Base-by-base conservation (phyloP, 1,284 basidiomycete species). In the Serendipita sp. region DNA sequence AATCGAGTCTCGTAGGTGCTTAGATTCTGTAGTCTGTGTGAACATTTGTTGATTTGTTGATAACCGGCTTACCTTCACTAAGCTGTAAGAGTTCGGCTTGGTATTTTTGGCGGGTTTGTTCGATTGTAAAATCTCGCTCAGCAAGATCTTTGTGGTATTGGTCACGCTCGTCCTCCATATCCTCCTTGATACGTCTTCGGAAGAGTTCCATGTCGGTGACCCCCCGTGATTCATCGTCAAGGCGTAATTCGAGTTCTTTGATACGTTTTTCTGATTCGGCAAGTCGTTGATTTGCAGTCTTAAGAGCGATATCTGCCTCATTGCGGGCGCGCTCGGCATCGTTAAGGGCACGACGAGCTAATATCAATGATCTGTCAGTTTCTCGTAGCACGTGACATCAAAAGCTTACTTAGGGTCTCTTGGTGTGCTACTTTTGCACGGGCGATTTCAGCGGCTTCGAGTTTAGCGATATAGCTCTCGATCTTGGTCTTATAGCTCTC, bases 61-160 rank as follows among this genome's bases (percentile, higher is more conserved):
- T 5, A 41, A 41, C 38, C 5, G 38, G 6, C 66, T 60, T 66
- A 84, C 87, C 87, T 80, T 89, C 87, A 67, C 83, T 88, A 26
- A 91, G 72, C 66, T 87, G 85, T 1, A 86, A 84, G 49, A 90
- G 75, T 71, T 88, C 85, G 50, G 81, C 85, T 78, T 90, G 87
- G 68, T 90, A 90, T 71, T 89, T 90, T 76, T 89, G 87, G 64
- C 87, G 81, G 0, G 86, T 89, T 70, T 88, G 86, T 67, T 89
- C 84, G 47, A 82, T 79, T 12, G 84, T 76, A 69, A 88, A 88
- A 71, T 91, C 88, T 12, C 87, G 80, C 65, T 89, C 87, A 10
- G 80, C 77, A 30, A 90, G 78, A 66, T 90, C 87, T 68, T 89
- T 84, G 69, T 83, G 81, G 69, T 90, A 83, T 64, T 83, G 84